Evolutionary conservation across 176 grass and related monocot genomes (phyloP), one percentile per base, ranked within the genome.

Genomic region (Ampelocalamus luodianensis): DNA sequence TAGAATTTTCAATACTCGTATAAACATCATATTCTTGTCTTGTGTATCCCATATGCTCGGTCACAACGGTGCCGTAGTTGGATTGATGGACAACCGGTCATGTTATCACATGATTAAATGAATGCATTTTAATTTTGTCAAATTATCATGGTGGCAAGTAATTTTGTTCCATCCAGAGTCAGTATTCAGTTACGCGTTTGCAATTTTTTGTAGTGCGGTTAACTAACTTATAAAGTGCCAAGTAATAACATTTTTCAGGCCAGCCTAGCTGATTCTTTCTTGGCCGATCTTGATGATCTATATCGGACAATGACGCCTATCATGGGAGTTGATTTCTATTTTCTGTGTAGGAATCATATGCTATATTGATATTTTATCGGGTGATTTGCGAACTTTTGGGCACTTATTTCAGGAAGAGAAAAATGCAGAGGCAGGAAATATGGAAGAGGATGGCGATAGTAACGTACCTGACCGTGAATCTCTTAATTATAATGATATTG

Each of bases 221-320:
- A 4, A 78, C 16, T 70, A 68, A 43, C 5, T 56, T 71, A 66
- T 32, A 79, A 79, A 17, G 37, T 86, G 48, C 49, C n/a, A 63
- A 76, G 58, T 85, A 26, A 81, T 74, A 4, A 5, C 7, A 15
- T 20, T 77, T 76, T 79, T 72, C 89, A 97, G 92, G 95, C 95
- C 50, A 97, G 85, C 81, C 87, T 97, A 87, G 93, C 92, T 58
- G 95, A 95, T 95, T 98, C 95, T 65, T 98, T 98, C 85, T 87
- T 97, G 60, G 95, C 95, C 0, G 92, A 97, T 93, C 90, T 97
- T 34, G 95, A 97, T 56, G 92, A 97, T 71, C 80, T 97, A 48
- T 97, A 48, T 97, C 95, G 29, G 90, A 97, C 78, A 90, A 93
- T 90, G 92, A 97, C 88, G 87, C 81, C 15, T 90, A 88, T 68